Evolutionary conservation across 345 rosid species (phyloP).

Genomic region (Lagerstroemia speciosa): DNA sequence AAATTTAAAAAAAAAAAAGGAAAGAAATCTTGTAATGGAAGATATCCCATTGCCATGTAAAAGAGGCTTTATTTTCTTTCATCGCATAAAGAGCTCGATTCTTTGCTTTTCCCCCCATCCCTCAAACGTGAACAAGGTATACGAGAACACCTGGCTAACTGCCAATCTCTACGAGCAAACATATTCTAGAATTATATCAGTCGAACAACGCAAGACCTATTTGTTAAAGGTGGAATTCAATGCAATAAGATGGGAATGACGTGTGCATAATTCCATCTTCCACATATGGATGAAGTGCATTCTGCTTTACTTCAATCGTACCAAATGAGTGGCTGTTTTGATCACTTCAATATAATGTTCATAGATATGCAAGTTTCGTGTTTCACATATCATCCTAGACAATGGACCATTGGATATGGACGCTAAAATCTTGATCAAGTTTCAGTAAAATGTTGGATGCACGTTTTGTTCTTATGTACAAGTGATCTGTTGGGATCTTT

Average conservation of each 20-base stretch:
- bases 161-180: background rate
- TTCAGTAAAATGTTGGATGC: background rate
- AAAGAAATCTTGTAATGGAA: background rate
- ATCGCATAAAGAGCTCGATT: background rate
- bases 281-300: too few relatives aligned
- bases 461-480: background rate
- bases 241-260: too few relatives aligned
- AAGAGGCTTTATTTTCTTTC: background rate
- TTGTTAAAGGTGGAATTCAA: too few relatives aligned
- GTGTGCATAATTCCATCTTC: too few relatives aligned
- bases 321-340: too few relatives aligned
- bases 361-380: background rate
- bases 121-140: background rate
- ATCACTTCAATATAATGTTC: too few relatives aligned
- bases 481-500: background rate
- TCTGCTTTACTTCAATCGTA: too few relatives aligned
- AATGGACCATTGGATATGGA: background rate
- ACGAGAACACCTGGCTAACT: background rate
- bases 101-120: background rate
- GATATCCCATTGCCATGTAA: background rate
- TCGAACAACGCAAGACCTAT: too few relatives aligned
- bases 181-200: too few relatives aligned
- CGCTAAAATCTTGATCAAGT: background rate
- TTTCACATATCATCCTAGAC: background rate
- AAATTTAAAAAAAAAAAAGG: too few relatives aligned